Evolutionary conservation across 2,329 filamentous ascomycete genomes (phyloP), one percentile per base, ranked within the genome.

Genomic region (Coniella vitis): DNA sequence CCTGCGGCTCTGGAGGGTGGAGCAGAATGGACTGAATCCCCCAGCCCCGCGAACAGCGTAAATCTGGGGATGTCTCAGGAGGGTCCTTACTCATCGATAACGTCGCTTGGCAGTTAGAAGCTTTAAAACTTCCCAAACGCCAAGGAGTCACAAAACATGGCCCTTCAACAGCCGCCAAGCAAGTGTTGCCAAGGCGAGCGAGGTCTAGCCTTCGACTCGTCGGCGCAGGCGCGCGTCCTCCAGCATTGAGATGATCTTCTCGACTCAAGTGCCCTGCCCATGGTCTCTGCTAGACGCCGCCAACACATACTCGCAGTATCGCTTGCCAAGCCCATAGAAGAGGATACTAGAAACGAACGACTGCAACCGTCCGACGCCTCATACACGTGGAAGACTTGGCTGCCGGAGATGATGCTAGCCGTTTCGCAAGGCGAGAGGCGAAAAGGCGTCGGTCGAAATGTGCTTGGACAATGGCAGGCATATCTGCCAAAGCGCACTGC

Each of bases 301-400:
- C 25, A 10, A 29, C 25, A 29, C 25, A 29, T 5, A 29, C 5
- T 5, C 25, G 5, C 10, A 29, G 25, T 13, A 22, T 40, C 20
- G 34, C 39, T 29, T 31, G 45, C 4, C 36, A 31, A 14, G 25
- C 40, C 31, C 34, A 45, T 21, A 38, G 36, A 7, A 31, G 17
- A 21, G 36, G 39, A 46, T 7, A 52, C 48, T 48, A 48, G 49
- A 44, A 37, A 34, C 49, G 29, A 32, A 45, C 42, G 31, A 38
- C 31, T 21, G 20, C 25, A 41, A n/a, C 39, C 34, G 38, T 32
- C 29, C 17, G 21, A 25, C 16, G 19, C 25, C 40, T 46, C 45
- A 45, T 32, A 51, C 49, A 52, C 45, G 38, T 41, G 25, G 35
- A 31, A 45, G 7, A 48, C 49, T 52, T 48, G 49, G 49, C 49